A percentile compares a stretch with the other conserved stretches of the same genome.
Evolutionary conservation across 192 early-diverging fungal species (phyloP).

Genomic region (Funneliformis mosseae): DNA sequence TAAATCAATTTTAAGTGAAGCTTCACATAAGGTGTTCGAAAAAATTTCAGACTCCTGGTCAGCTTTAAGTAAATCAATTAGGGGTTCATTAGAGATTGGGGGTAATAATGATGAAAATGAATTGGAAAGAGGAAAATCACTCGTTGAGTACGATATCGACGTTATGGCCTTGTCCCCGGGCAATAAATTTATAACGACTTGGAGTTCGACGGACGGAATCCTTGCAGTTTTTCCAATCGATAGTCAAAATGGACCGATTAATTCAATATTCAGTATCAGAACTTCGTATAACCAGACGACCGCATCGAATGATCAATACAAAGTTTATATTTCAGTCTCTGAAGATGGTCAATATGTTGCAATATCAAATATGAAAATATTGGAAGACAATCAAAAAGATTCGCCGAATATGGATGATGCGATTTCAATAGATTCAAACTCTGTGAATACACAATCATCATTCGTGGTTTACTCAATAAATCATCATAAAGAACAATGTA

Average conservation of each 20-base stretch:
- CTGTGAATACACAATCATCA: background rate
- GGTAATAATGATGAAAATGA: background rate
- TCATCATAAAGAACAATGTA: background rate
- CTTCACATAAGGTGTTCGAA: background rate
- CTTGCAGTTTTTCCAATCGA: background rate
- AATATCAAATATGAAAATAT: slow-evolving; percentile 1
- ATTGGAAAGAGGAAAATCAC: background rate
- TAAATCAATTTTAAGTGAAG: background rate
- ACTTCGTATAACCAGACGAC: background rate
- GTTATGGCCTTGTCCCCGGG: background rate
- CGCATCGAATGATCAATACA: background rate
- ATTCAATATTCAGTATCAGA: background rate
- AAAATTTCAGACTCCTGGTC: background rate
- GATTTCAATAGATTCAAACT: background rate
- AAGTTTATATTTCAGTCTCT: background rate
- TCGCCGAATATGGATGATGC: background rate
- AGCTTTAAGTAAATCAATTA: background rate
- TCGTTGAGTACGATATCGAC: background rate
- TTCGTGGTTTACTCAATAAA: background rate
- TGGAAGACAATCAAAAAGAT: background rate
- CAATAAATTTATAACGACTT: background rate
- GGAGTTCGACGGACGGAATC: background rate
- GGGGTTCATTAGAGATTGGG: background rate
- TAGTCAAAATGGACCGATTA: background rate
- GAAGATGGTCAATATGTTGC: slow-evolving; percentile 14